phyloP scores from a whole-genome alignment of 768 basidiomycete genomes.

The Phanerochaete sordida region DNA sequence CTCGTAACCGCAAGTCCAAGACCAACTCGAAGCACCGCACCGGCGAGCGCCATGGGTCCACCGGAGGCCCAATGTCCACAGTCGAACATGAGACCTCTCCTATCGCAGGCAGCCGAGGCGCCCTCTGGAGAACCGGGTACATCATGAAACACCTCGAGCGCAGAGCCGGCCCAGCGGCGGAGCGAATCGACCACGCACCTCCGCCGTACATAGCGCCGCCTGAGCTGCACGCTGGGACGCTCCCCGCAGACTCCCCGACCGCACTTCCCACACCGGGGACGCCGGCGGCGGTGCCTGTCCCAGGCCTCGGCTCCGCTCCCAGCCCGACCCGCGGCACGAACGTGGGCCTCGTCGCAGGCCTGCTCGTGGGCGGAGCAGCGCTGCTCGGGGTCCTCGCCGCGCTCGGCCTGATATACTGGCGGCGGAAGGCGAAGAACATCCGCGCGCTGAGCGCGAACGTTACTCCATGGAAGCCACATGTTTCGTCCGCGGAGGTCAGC shows the following conservation, averaged over 20 bases:
- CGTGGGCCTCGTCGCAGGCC: constrained; percentile 6
- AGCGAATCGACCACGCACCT: constrained; percentile 3
- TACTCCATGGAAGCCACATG: neutral
- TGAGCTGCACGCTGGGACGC: constrained; percentile 8
- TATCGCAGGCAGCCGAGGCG: neutral
- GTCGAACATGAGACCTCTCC: neutral
- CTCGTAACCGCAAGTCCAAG: neutral
- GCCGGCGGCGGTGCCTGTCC: neutral
- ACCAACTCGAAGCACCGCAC: neutral
- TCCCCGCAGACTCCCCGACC: neutral
- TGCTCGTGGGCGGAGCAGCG: neutral
- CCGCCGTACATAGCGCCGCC: constrained; percentile 9
- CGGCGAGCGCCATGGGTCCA: neutral
- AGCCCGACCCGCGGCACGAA: neutral
- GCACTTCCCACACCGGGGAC: neutral
- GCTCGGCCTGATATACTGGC: neutral
- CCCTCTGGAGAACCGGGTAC: neutral
- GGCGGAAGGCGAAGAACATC: neutral
- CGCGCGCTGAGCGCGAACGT: neutral
- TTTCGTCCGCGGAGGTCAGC: neutral
- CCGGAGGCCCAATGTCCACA: neutral
- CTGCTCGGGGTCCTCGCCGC: constrained; percentile 6
- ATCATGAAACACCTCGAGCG: neutral
- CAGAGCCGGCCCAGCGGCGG: neutral
- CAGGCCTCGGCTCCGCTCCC: neutral